Conservation (phyloP, 2,329 filamentous ascomycete species). For the Colletotrichum phormii region DNA sequence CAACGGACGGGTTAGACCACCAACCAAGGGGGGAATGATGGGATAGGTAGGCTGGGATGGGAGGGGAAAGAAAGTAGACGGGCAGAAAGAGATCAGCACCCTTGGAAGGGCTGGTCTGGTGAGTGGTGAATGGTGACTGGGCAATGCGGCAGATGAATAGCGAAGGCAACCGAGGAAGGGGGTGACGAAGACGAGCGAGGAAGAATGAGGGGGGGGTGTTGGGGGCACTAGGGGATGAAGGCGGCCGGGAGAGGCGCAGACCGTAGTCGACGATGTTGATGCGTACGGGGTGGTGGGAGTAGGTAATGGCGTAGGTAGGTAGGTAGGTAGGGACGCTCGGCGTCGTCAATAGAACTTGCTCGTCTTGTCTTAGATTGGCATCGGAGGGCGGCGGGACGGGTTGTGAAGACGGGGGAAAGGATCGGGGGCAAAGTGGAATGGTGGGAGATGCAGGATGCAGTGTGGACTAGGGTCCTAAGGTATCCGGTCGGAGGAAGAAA, state of each 20-base stretch:
- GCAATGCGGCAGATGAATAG: slow-evolving; percentile 1
- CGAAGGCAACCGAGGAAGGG: neutral
- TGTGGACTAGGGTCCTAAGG: neutral
- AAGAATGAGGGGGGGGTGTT: neutral
- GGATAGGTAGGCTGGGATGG: too few relatives aligned
- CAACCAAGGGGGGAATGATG: neutral
- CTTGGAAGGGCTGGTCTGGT: neutral
- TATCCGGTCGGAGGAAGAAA: neutral
- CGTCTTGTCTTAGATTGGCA: slow-evolving; percentile 25
- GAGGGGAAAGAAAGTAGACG: neutral
- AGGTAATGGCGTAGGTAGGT: too few relatives aligned
- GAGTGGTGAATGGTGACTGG: neutral
- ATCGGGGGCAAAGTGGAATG: neutral
- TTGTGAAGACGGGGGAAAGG: neutral
- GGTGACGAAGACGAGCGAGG: neutral
- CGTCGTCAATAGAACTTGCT: slow-evolving; percentile 1
- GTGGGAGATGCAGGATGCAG: neutral
- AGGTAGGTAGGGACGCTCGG: neutral
- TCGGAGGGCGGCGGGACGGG: neutral
- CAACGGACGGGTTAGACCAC: neutral
- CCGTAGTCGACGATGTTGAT: neutral
- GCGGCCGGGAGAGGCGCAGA: slow-evolving; percentile 21
- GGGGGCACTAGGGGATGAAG: neutral
- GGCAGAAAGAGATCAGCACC: neutral
- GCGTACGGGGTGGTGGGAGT: too few relatives aligned